Conservation (phyloP, 805 yeast species). For the Metschnikowia dekortorum region DNA sequence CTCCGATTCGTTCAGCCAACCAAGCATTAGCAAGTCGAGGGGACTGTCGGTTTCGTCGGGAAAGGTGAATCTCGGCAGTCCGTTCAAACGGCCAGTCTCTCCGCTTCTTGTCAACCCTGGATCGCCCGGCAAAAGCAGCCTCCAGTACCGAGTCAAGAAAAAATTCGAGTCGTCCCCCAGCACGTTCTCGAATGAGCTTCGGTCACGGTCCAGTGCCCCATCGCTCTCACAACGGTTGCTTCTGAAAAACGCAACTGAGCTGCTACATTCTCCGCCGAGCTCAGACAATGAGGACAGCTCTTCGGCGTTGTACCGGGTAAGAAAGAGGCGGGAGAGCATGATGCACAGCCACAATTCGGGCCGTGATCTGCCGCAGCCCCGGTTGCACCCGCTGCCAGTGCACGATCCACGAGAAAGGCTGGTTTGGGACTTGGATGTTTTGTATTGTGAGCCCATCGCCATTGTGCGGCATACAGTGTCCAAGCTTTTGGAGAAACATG, state of each 20-base stretch:
- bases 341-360: conserved; percentile 22
- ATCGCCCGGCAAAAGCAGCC: conserved; percentile 25
- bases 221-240: conserved; percentile 26
- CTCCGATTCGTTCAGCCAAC: conserved; percentile 38
- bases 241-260: conserved; percentile 19
- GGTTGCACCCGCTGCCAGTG: conserved; percentile 6
- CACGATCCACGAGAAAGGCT: neutral
- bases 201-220: conserved; percentile 13
- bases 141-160: conserved; percentile 5
- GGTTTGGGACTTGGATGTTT: conserved; percentile 51
- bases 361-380: conserved; percentile 10
- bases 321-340: conserved; percentile 51
- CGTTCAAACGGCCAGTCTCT: conserved; percentile 45
- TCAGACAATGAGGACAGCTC: conserved; percentile 64
- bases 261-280: conserved; percentile 45
- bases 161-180: conserved; percentile 5
- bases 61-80: conserved; percentile 26
- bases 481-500: conserved; percentile 58
- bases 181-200: conserved; percentile 4
- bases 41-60: conserved; percentile 29
- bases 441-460: conserved; percentile 85
- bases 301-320: conserved; percentile 49
- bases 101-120: conserved; percentile 29
- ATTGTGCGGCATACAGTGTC: conserved; percentile 67
- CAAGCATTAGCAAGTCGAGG: conserved; percentile 25